These are phyloP conservation scores for Parietaria judaica DNA, from an alignment of 306 rosid genomes.

Conservation along the genomic window DNA sequence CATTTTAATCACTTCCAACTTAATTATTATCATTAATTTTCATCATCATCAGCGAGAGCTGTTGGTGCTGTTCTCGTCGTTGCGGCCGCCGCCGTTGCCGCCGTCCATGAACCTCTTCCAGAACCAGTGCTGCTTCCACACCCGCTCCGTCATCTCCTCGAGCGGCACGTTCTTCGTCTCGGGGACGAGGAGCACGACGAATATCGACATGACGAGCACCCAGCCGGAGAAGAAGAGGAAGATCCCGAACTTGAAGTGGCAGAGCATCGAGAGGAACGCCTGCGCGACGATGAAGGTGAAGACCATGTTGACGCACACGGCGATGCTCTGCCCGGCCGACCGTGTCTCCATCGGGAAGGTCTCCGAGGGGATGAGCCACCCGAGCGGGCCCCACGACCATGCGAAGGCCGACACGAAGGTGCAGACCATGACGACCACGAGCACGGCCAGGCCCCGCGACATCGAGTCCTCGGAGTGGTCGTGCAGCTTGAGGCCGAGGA, in stretches of 20 bases:
- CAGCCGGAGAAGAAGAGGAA: slow-evolving; percentile 81
- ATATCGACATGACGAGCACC: slow-evolving; percentile 50
- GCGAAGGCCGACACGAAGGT: slow-evolving; percentile 66
- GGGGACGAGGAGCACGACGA: slow-evolving; percentile 55
- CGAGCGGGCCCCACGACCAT: slow-evolving; percentile 94
- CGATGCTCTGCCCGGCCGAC: slow-evolving; percentile 72
- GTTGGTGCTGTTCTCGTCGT: background rate
- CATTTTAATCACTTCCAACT: no score
- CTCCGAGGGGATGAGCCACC: slow-evolving; percentile 81
- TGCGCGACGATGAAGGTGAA: slow-evolving; percentile 75
- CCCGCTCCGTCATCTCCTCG: slow-evolving; percentile 72
- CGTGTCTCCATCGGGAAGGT: slow-evolving; percentile 76
- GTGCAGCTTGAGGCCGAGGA: slow-evolving; percentile 35
- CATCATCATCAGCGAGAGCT: background rate
- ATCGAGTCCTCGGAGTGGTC: slow-evolving; percentile 25
- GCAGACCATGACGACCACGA: slow-evolving; percentile 61
- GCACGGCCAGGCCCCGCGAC: slow-evolving; percentile 22
- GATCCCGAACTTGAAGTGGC: slow-evolving; percentile 65
- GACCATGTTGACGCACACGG: slow-evolving; percentile 59
- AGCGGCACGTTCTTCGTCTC: slow-evolving; percentile 83
- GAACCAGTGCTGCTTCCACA: slow-evolving; percentile 76
- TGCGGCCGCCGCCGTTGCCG: background rate
- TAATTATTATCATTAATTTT: no score
- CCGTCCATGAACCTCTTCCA: slow-evolving; percentile 64
- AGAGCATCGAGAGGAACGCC: slow-evolving; percentile 77